Conservation (phyloP, 257 asterid genomes). For the Echium plantagineum region DNA sequence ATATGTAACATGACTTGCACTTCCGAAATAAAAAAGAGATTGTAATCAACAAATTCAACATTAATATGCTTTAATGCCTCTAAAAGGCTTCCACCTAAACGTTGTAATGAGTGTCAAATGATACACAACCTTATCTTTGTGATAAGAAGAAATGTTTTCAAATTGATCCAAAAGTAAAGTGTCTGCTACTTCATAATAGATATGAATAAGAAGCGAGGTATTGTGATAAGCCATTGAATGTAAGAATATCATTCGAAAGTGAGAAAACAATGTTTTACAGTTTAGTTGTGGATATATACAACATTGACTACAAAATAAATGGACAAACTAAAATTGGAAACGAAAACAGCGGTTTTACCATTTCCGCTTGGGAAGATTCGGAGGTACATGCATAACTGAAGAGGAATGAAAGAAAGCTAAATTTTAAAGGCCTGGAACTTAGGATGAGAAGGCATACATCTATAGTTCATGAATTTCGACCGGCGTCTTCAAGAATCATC, state of each 20-base stretch:
- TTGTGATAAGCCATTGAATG: too few species aligned
- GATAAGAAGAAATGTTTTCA: too few species aligned
- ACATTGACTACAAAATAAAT: background rate
- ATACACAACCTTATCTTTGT: too few species aligned
- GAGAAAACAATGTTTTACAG: background rate
- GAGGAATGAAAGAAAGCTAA: background rate
- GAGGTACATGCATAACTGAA: background rate
- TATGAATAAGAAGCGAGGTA: too few species aligned
- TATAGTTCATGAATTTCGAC: conserved; percentile 33
- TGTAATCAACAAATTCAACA: background rate
- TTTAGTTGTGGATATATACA: background rate
- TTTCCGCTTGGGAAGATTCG: too few species aligned
- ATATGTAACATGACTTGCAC: background rate
- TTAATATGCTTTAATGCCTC: too few species aligned
- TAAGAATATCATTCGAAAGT: too few species aligned
- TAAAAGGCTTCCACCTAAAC: too few species aligned
- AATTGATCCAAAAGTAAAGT: too few species aligned
- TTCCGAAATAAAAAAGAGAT: background rate
- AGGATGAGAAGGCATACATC: background rate
- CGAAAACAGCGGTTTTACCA: too few species aligned
- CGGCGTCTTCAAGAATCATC: conserved; percentile 77
- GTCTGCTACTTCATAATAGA: too few species aligned
- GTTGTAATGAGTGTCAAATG: too few species aligned
- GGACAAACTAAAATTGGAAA: background rate
- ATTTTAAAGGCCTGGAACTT: background rate